These are phyloP conservation scores for Boletus hoseneyae DNA, from an alignment of 1,284 basidiomycete genomes.

Conservation along the genomic window DNA sequence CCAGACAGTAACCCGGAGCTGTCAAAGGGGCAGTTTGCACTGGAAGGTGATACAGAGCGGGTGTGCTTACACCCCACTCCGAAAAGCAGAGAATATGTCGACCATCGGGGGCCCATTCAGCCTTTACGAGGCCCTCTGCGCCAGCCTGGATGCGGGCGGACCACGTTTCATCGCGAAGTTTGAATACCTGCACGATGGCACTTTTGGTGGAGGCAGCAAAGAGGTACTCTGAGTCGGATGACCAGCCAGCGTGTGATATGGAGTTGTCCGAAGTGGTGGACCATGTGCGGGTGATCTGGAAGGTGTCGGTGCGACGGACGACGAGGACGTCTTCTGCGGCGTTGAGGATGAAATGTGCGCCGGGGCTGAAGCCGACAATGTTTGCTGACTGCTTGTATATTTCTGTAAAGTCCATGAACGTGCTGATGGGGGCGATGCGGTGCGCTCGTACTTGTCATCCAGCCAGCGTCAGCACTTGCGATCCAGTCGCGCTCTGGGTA, in stretches of 20 bases:
- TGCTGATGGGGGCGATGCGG: background rate
- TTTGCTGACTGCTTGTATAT: conserved; percentile 68
- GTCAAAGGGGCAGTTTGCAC: conserved; percentile 8
- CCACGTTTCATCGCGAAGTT: conserved; percentile 73
- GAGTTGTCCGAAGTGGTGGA: conserved; percentile 45
- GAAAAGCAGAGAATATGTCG: conserved; percentile 82
- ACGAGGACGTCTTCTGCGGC: conserved; percentile 70
- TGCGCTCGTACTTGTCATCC: background rate
- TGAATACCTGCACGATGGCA: conserved; percentile 67
- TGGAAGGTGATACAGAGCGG: conserved; percentile 3
- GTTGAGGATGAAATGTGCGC: conserved; percentile 71
- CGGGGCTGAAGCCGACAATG: conserved; percentile 70
- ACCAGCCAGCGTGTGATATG: conserved; percentile 80
- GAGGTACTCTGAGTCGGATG: conserved; percentile 78
- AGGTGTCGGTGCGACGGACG: conserved; percentile 70
- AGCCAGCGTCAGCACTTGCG: conserved; percentile 16
- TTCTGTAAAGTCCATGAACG: conserved; percentile 73
- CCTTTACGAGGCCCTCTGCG: conserved; percentile 77
- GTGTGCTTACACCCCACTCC: conserved; percentile 75
- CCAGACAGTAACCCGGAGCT: conserved; percentile 82
- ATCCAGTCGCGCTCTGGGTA: background rate
- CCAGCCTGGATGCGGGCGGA: conserved; percentile 70
- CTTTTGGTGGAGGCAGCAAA: conserved; percentile 67
- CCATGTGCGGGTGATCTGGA: conserved; percentile 75
- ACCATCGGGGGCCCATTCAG: conserved; percentile 84